These are phyloP conservation scores for Sporothrix brasiliensis DNA, from an alignment of 2,329 filamentous ascomycete species.

Conservation along the genomic window DNA sequence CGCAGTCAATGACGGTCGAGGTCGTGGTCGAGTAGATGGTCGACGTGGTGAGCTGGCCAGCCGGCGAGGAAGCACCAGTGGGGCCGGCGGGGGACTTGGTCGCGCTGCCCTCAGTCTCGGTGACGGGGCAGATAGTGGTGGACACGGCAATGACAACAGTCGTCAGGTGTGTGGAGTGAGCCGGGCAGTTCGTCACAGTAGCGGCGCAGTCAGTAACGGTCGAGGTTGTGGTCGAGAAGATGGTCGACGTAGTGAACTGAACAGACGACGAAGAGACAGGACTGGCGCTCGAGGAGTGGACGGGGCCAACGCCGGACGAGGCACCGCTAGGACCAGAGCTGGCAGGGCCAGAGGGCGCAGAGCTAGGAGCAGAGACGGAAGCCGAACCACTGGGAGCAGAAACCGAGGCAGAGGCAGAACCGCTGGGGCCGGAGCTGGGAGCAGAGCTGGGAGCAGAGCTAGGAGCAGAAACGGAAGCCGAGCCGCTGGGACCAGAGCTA, in stretches of 20 bases:
- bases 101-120: constrained; percentile 51
- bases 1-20: no score
- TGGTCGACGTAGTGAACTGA: constrained; percentile 40
- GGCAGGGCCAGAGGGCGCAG: constrained; percentile 15
- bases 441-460: constrained; percentile 26
- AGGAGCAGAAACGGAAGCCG: not conserved
- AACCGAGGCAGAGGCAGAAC: not conserved
- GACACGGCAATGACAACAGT: constrained; percentile 59
- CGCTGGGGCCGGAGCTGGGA: not conserved
- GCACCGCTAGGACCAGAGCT: constrained; percentile 5
- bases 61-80: constrained; percentile 30
- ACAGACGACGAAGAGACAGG: constrained; percentile 24
- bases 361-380: not conserved
- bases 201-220: constrained; percentile 57
- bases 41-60: not conserved
- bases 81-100: constrained; percentile 41
- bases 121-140: constrained; percentile 65
- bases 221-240: constrained; percentile 54
- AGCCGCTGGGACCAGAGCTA: not conserved
- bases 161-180: constrained; percentile 49
- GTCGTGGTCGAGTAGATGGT: not conserved
- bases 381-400: not conserved
- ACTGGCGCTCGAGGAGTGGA: not conserved
- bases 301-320: constrained; percentile 8
- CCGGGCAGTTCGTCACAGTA: constrained; percentile 56